These are phyloP conservation scores for Phyllosticta paracitricarpa DNA, from an alignment of 2,329 filamentous ascomycete species.

Conservation along the genomic window DNA sequence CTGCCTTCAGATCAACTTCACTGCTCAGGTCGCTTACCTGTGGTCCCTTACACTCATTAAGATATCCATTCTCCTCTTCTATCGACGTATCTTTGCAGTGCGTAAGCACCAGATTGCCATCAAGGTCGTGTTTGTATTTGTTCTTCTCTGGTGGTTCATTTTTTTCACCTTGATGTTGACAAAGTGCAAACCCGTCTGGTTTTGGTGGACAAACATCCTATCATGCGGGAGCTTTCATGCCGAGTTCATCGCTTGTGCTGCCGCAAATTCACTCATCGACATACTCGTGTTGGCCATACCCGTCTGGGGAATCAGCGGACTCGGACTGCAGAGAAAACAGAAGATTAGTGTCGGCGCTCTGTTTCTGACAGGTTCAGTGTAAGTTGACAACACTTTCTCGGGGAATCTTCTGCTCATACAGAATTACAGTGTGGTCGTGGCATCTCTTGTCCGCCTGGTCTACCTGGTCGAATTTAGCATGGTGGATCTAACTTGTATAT, in stretches of 20 bases:
- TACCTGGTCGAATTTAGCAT: background rate
- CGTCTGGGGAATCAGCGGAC: background rate
- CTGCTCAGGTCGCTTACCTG: constrained; percentile 19
- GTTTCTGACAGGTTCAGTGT: background rate
- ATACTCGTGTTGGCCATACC: background rate
- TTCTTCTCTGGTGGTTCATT: constrained; percentile 18
- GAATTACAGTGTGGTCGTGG: background rate
- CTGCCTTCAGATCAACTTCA: constrained; percentile 18
- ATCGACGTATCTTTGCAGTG: constrained; percentile 21
- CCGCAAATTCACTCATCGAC: background rate
- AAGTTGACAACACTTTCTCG: background rate
- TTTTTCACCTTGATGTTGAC: constrained; percentile 20
- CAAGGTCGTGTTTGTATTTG: constrained; percentile 15
- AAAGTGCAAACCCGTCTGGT: constrained; percentile 20
- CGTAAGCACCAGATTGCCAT: constrained; percentile 17
- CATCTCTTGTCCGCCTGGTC: background rate
- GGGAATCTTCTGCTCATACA: background rate
- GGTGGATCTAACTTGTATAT: constrained; percentile 1
- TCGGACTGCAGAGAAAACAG: background rate
- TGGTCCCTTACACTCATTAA: constrained; percentile 21
- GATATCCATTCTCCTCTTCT: constrained; percentile 21
- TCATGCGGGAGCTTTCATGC: background rate
- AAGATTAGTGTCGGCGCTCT: background rate
- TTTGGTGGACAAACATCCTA: constrained; percentile 1
- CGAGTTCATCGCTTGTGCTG: background rate